Percentiles rank a stretch among this genome's conserved stretches.
These are phyloP conservation scores for Penicillium samsonianum DNA, from an alignment of 495 filamentous ascomycete genomes.

Conservation along the genomic window DNA sequence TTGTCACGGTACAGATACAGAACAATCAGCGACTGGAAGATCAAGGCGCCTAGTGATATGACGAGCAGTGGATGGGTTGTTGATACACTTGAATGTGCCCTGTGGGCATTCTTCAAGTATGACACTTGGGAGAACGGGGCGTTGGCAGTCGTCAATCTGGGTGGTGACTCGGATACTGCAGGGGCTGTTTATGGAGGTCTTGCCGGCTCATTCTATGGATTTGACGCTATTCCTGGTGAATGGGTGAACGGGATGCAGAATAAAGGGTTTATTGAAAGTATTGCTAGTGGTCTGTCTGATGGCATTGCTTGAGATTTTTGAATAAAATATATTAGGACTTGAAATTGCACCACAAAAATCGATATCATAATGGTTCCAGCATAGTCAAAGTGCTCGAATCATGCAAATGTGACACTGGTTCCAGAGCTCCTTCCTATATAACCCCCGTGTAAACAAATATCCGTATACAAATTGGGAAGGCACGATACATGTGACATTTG, in stretches of 20 bases:
- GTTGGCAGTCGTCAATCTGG: constrained; percentile 47
- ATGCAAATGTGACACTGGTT: too few species aligned
- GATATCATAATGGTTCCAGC: too few species aligned
- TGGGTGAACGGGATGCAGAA: constrained; percentile 40
- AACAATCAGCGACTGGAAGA: constrained; percentile 22
- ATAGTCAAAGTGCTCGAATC: too few species aligned
- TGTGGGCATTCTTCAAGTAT: constrained; percentile 51
- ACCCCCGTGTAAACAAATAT: too few species aligned
- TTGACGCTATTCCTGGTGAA: constrained; percentile 33
- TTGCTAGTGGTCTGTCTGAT: constrained; percentile 40
- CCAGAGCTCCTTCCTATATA: too few species aligned
- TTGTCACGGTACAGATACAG: constrained; percentile 23
- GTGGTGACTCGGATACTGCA: constrained; percentile 53
- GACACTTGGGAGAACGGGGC: constrained; percentile 43
- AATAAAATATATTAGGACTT: too few species aligned
- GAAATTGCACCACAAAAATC: too few species aligned
- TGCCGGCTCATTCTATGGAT: constrained; percentile 47
- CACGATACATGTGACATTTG: too few species aligned
- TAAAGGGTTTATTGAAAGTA: constrained; percentile 17
- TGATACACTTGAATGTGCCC: constrained; percentile 45
- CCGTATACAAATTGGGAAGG: too few species aligned
- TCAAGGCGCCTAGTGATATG: constrained; percentile 23
- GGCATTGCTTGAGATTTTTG: background rate
- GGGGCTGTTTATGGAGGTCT: constrained; percentile 53
- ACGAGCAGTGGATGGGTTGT: constrained; percentile 48